Percentiles rank a stretch among this genome's conserved stretches.
These are phyloP conservation scores for Malassezia caprae DNA, from an alignment of 1,284 basidiomycete genomes.

Conservation along the genomic window DNA sequence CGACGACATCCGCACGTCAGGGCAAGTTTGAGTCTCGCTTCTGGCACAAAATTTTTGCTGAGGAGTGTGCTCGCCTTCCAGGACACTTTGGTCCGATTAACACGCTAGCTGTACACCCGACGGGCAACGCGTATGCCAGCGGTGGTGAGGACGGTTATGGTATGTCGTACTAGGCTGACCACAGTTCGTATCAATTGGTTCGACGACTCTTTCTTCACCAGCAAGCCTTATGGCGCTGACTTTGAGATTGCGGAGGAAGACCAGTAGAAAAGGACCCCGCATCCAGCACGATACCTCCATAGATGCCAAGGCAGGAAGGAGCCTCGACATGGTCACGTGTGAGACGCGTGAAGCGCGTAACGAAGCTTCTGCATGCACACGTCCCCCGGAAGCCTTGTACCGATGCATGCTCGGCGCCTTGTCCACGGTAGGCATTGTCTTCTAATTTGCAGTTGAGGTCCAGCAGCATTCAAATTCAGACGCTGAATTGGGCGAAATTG, in stretches of 20 bases:
- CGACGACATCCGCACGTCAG: slow-evolving; percentile 81
- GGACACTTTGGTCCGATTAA: slow-evolving; percentile 84
- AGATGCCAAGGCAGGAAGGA: not conserved
- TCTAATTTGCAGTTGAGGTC: slow-evolving; percentile 7
- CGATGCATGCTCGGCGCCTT: not conserved
- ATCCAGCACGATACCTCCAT: not conserved
- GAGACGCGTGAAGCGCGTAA: not conserved
- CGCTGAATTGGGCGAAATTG: not conserved
- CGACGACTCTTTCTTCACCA: slow-evolving; percentile 43
- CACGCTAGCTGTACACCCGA: slow-evolving; percentile 87
- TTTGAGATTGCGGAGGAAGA: slow-evolving; percentile 43
- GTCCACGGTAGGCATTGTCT: not conserved
- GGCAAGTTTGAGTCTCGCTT: slow-evolving; percentile 97
- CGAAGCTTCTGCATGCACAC: not conserved
- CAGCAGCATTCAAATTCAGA: slow-evolving; percentile 1
- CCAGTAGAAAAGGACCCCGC: slow-evolving; percentile 21
- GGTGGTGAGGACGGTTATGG: slow-evolving; percentile 84
- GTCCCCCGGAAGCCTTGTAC: not conserved
- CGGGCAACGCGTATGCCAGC: slow-evolving; percentile 78
- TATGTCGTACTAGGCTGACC: not conserved
- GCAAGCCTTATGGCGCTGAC: slow-evolving; percentile 43
- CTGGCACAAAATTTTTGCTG: slow-evolving; percentile 97
- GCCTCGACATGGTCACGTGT: slow-evolving; percentile 7
- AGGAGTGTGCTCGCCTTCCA: slow-evolving; percentile 82
- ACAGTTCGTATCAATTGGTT: slow-evolving; percentile 47